Evolutionary conservation across 1,284 basidiomycete species (phyloP).

Genomic region (Cryptococcus jaspeensis): DNA sequence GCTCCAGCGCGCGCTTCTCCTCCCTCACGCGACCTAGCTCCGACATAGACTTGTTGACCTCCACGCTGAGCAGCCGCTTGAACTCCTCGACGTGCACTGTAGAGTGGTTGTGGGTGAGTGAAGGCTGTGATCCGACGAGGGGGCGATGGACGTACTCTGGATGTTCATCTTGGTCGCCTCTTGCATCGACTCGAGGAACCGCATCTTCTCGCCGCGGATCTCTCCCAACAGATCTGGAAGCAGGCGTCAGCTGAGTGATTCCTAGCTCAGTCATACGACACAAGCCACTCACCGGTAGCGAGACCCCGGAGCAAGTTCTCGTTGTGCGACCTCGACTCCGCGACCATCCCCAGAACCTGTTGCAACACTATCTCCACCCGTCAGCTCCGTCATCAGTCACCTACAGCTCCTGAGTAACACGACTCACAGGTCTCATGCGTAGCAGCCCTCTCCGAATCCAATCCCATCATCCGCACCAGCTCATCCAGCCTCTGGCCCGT

Average conservation of each 20-base stretch:
- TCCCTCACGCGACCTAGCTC: constrained; percentile 70
- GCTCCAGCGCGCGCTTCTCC: constrained; percentile 69
- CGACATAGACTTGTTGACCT: constrained; percentile 62
- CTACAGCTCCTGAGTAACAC: no score
- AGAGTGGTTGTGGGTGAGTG: not conserved
- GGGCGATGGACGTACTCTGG: constrained; percentile 58
- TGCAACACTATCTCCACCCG: constrained; percentile 55
- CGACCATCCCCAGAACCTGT: constrained; percentile 61
- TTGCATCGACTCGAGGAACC: constrained; percentile 87
- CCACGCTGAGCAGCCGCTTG: constrained; percentile 46
- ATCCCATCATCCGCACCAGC: constrained; percentile 42
- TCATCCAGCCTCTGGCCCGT: constrained; percentile 41
- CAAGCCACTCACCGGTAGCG: constrained; percentile 58
- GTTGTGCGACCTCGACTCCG: constrained; percentile 67
- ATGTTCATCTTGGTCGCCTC: constrained; percentile 82
- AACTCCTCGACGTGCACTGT: constrained; percentile 71
- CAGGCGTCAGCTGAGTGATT: not conserved
- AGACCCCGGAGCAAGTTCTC: constrained; percentile 64
- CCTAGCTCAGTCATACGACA: not conserved
- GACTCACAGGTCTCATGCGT: constrained; percentile 32
- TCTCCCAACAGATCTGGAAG: constrained; percentile 68
- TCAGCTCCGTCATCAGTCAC: not conserved
- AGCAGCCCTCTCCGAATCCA: constrained; percentile 36
- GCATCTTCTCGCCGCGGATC: constrained; percentile 74
- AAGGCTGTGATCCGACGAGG: not conserved